Conservation (phyloP, 1,284 basidiomycete species). For the Papiliotrema fonsecae region DNA sequence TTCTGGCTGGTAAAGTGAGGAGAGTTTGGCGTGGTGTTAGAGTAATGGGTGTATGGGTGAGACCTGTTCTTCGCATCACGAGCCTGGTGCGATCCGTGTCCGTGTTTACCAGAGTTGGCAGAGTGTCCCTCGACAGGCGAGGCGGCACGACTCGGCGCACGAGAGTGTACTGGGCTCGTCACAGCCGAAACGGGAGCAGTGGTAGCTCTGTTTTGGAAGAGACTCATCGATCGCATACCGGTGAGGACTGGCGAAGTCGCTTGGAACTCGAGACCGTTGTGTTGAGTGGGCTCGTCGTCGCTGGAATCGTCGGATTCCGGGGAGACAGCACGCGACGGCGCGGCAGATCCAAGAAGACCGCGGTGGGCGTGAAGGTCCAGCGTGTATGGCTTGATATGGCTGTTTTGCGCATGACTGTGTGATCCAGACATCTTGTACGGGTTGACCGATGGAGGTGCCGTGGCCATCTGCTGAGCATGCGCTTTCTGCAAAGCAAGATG, state of each 20-base stretch:
- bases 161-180: slow-evolving; percentile 39
- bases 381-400: slow-evolving; percentile 39
- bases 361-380: slow-evolving; percentile 36
- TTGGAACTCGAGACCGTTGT: slow-evolving; percentile 15
- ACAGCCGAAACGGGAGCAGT: slow-evolving; percentile 44
- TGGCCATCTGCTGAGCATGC: slow-evolving; percentile 1
- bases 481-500: slow-evolving; percentile 23
- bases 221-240: slow-evolving; percentile 60
- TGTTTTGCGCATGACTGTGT: too few relatives aligned
- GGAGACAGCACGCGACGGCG: slow-evolving; percentile 38
- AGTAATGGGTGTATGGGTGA: slow-evolving; percentile 39
- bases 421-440: neutral
- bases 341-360: slow-evolving; percentile 27
- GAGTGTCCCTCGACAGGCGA: slow-evolving; percentile 43
- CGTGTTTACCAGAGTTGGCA: slow-evolving; percentile 46
- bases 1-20: slow-evolving; percentile 24
- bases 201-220: slow-evolving; percentile 40
- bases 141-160: slow-evolving; percentile 33
- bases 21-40: slow-evolving; percentile 37
- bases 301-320: slow-evolving; percentile 43
- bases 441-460: neutral
- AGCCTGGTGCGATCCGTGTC: slow-evolving; percentile 40
- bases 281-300: slow-evolving; percentile 37
- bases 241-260: slow-evolving; percentile 77
- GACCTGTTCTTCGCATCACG: slow-evolving; percentile 44